phyloP scores from a whole-genome alignment of 306 rosid species.

The Casuarina glauca region DNA sequence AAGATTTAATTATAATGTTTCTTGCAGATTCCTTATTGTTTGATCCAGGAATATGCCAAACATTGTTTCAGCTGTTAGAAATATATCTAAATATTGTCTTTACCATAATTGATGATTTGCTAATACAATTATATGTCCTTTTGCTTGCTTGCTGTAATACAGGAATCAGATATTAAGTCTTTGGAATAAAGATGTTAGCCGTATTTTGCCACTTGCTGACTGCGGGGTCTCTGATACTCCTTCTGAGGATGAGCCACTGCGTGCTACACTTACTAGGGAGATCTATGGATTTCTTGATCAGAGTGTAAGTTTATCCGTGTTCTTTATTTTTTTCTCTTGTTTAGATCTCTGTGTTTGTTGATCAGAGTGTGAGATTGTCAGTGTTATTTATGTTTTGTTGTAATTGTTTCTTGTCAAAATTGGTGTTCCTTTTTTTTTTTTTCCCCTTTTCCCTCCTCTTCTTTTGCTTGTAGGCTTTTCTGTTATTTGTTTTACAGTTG shows the following conservation, averaged over 20 bases:
- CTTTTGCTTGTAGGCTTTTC: not conserved
- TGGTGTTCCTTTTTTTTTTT: not conserved
- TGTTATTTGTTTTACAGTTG: slow-evolving; percentile 12
- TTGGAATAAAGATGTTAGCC: slow-evolving; percentile 91
- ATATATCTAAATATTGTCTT: slow-evolving; percentile 3
- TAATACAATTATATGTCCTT: slow-evolving; percentile 22
- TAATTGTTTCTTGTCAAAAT: slow-evolving; percentile 15
- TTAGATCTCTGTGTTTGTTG: slow-evolving; percentile 80
- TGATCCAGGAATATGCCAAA: slow-evolving; percentile 13
- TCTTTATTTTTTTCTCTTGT: no score
- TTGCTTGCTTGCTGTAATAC: slow-evolving; percentile 34
- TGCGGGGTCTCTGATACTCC: slow-evolving; percentile 70
- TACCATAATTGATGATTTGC: not conserved
- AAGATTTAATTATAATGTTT: slow-evolving; percentile 1
- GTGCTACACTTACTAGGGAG: slow-evolving; percentile 71
- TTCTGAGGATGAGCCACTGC: slow-evolving; percentile 56
- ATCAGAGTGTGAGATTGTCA: slow-evolving; percentile 56
- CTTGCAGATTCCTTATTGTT: not conserved
- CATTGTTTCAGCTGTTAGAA: slow-evolving; percentile 1
- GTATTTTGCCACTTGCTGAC: slow-evolving; percentile 86
- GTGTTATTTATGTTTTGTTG: slow-evolving; percentile 23
- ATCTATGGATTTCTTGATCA: slow-evolving; percentile 89
- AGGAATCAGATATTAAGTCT: slow-evolving; percentile 87
- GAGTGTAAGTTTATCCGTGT: slow-evolving; percentile 66
- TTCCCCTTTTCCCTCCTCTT: no score